Conservation (phyloP, 2,329 filamentous ascomycete species). For the Fusarium stilboides region DNA sequence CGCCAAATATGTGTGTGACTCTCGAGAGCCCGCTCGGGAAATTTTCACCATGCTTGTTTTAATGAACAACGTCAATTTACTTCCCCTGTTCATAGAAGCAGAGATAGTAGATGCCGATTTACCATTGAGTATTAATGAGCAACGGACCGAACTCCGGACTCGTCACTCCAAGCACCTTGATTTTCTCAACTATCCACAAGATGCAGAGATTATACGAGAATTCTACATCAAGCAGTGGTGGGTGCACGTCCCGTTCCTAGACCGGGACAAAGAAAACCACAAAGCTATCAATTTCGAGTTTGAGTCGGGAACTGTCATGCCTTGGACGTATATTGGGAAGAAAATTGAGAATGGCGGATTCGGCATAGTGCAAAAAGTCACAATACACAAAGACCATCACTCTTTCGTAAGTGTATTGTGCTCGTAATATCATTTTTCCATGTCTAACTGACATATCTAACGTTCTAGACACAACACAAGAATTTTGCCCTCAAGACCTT, state of each 20-base stretch:
- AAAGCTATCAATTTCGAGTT: not conserved
- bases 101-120: not conserved
- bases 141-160: not conserved
- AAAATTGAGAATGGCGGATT: not conserved
- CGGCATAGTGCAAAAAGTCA: not conserved
- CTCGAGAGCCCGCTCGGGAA: not conserved
- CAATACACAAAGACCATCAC: constrained; percentile 3
- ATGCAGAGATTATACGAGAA: not conserved
- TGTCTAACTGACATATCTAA: too few relatives aligned
- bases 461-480: not conserved
- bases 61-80: not conserved
- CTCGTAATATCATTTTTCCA: too few relatives aligned
- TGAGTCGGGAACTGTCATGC: not conserved
- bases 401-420: not conserved
- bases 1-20: not conserved
- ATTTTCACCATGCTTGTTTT: constrained; percentile 1
- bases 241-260: not conserved
- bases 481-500: constrained; percentile 6
- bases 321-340: not conserved
- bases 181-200: not conserved
- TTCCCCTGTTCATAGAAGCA: not conserved
- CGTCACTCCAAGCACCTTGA: not conserved
- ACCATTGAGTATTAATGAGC: not conserved
- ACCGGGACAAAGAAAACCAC: not conserved
- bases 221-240: constrained; percentile 1